Percentiles rank a stretch among this genome's conserved stretches.
These are phyloP conservation scores for Drechslerella dactyloides DNA, from an alignment of 2,329 filamentous ascomycete species.

Conservation along the genomic window DNA sequence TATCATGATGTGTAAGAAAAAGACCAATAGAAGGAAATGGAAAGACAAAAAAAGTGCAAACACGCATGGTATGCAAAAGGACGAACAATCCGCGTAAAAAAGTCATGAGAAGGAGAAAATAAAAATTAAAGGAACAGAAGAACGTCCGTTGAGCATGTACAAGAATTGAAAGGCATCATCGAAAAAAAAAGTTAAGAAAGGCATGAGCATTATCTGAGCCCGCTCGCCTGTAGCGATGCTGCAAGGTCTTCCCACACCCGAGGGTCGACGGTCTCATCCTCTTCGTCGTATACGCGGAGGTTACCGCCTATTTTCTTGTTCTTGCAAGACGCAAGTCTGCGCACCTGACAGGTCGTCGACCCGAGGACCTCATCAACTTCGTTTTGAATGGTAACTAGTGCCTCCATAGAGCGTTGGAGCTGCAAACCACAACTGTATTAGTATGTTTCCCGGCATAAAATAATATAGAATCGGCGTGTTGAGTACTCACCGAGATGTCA, in stretches of 20 bases:
- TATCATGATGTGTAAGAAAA: constrained; percentile 34
- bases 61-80: constrained; percentile 18
- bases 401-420: constrained; percentile 48
- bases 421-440: constrained; percentile 9
- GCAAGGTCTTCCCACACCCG: constrained; percentile 47
- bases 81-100: constrained; percentile 12
- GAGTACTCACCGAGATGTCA: constrained; percentile 32
- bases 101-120: not conserved
- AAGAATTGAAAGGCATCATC: constrained; percentile 5
- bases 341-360: constrained; percentile 42
- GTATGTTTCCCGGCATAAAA: not conserved
- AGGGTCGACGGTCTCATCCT: constrained; percentile 45
- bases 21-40: constrained; percentile 6
- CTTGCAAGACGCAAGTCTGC: constrained; percentile 47
- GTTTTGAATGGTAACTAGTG: constrained; percentile 42
- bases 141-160: constrained; percentile 1
- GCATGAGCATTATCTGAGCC: constrained; percentile 30
- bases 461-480: not conserved
- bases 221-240: constrained; percentile 44
- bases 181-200: not conserved
- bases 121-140: not conserved
- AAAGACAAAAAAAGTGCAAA: constrained; percentile 7
- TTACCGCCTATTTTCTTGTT: constrained; percentile 49
- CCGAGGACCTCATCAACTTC: constrained; percentile 49
- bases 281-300: constrained; percentile 46